These are phyloP conservation scores for Thalassiosira hispida DNA, from an alignment of 352 stramenopile species.

Conservation along the genomic window DNA sequence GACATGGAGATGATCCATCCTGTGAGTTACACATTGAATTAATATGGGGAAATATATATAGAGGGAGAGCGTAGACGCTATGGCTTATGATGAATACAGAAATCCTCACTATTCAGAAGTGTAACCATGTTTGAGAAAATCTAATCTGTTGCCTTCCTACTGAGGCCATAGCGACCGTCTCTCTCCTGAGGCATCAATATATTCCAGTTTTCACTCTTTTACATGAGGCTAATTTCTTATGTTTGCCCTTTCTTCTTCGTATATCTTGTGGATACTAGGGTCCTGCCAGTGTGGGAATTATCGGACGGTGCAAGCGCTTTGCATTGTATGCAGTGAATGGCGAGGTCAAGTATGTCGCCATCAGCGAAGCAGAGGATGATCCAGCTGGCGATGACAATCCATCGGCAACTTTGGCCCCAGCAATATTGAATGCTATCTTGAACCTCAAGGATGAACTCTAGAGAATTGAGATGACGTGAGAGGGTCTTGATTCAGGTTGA, in stretches of 20 bases:
- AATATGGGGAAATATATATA: too few species aligned
- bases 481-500: too few species aligned
- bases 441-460: conserved; percentile 50
- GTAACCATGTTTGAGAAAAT: too few species aligned
- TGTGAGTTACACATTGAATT: conserved; percentile 1
- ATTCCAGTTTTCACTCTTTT: too few species aligned
- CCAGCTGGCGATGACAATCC: conserved; percentile 58
- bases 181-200: too few species aligned
- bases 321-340: conserved; percentile 58
- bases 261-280: conserved; percentile 10
- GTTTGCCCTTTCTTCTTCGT: background rate
- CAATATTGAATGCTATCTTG: conserved; percentile 54
- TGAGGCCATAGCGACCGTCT: too few species aligned
- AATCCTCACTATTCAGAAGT: too few species aligned
- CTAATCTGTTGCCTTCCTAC: too few species aligned
- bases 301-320: conserved; percentile 64
- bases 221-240: too few species aligned
- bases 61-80: too few species aligned
- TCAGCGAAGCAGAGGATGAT: conserved; percentile 57
- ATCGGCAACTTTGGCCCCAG: conserved; percentile 42
- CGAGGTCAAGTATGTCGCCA: conserved; percentile 47
- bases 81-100: too few species aligned
- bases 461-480: background rate
- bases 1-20: conserved; percentile 54
- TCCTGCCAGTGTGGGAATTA: conserved; percentile 42